Base-by-base conservation (phyloP, 257 asterid species). In the Solanum neorickii region DNA sequence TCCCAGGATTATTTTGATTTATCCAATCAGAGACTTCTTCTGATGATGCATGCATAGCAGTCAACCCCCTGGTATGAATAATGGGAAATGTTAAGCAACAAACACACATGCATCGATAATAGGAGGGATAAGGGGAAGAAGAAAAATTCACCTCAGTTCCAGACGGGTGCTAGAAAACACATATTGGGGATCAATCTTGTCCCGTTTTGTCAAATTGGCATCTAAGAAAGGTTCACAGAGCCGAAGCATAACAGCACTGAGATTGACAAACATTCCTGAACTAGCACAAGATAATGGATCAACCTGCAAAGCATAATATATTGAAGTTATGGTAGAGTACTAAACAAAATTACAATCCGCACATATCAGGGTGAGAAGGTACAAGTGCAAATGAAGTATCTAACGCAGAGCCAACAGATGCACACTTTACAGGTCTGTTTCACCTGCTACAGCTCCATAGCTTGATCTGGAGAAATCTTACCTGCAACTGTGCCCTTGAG, bases 211-310 rank as follows among this genome's bases (percentile, higher is more conserved):
- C 92, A 96, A 89, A 93, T 89, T 97, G 88, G 93, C 94, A 90
- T 97, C 99, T 87, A 97, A 91, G 90, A 95, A 97, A 87, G 99
- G 99, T 91, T 97, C 98, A 76, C 99, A 97, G 5, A 97, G 94
- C 74, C 92, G 95, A 89, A 97, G 96, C 98, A 95, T 93, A 23
- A 97, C 98, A 37, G 97, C 98, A 91, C 98, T 93, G 83, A 97
- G 97, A 88, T 93, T 95, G 77, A 97, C 98, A 92, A 97, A 97
- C 99, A 95, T 95, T 87, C 99, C 98, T 21, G 99, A 95, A 92
- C 99, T 97, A 85, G 99, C 99, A 92, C 95, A 93, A 65, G 98
- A 93, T 74, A 97, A 87, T 39, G 96, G 96, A 92, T 97, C 99
- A 88, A 93, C 98, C 99, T 95, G 94, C 59, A 84, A 74, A 62